A percentile compares a stretch with the other conserved stretches of the same genome.
Conservation (phyloP, 73 alveolate genomes). For the Vitrella brassicaformis region DNA sequence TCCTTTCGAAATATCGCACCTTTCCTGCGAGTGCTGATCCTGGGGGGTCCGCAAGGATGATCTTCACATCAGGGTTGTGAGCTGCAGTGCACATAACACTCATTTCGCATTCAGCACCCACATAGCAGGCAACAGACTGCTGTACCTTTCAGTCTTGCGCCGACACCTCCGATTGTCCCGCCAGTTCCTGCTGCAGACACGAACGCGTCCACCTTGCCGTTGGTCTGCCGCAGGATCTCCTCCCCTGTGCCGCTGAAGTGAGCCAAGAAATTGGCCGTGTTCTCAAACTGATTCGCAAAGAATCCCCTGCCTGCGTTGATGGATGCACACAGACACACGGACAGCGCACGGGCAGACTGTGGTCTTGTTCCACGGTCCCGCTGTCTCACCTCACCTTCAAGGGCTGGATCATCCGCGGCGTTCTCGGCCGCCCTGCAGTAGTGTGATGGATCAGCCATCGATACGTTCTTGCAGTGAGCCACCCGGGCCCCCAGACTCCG, state of each 20-base stretch:
- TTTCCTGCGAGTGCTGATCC: not conserved
- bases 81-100: not conserved
- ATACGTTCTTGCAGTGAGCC: constrained; percentile 22
- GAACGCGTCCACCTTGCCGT: constrained; percentile 73
- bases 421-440: too few species aligned
- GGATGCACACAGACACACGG: too few species aligned
- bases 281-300: constrained; percentile 44
- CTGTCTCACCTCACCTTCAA: too few species aligned
- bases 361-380: too few species aligned
- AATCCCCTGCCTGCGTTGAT: too few species aligned
- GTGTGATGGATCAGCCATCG: constrained; percentile 9
- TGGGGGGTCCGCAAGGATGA: not conserved
- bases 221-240: constrained; percentile 77
- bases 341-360: too few species aligned
- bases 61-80: not conserved
- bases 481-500: constrained; percentile 32
- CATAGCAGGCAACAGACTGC: not conserved
- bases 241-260: constrained; percentile 46
- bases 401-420: too few species aligned
- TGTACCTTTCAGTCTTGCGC: constrained; percentile 64
- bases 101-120: not conserved
- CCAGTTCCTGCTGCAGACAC: constrained; percentile 90
- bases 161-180: constrained; percentile 87
- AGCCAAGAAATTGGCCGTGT: constrained; percentile 44
- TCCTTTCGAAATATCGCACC: too few species aligned